Conservation (phyloP, 148 eudicot species). For the Silene conica region DNA sequence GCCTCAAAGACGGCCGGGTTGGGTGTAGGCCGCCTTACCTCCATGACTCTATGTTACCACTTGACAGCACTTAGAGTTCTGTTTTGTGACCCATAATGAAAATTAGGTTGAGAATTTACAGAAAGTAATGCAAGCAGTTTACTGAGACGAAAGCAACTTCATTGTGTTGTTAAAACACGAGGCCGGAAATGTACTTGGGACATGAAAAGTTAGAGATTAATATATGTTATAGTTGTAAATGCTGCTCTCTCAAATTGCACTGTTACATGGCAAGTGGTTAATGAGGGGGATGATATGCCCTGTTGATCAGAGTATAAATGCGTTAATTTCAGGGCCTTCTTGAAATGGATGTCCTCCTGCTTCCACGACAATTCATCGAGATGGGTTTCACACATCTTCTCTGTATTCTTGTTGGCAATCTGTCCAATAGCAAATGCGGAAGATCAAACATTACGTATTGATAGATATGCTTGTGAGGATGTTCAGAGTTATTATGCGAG, state of each 20-base stretch:
- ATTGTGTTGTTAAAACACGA: background rate
- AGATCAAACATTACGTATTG: conserved; percentile 17
- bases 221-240: background rate
- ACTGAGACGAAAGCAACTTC: no score
- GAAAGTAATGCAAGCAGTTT: no score
- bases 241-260: no score
- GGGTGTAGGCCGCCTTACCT: no score
- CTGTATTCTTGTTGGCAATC: conserved; percentile 32
- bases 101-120: background rate
- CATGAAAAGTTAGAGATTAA: background rate
- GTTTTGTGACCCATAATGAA: no score
- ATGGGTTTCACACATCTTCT: conserved; percentile 26
- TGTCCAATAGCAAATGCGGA: conserved; percentile 31
- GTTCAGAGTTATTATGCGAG: conserved; percentile 37
- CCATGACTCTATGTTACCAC: no score
- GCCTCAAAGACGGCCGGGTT: no score
- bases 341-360: conserved; percentile 22
- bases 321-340: conserved; percentile 18
- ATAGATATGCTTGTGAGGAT: conserved; percentile 37
- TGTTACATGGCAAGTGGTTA: background rate
- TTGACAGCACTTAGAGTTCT: no score
- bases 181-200: background rate
- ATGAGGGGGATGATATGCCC: background rate
- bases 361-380: background rate
- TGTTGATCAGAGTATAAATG: background rate